phyloP scores from a whole-genome alignment of 2,329 filamentous ascomycete genomes.

The Penicillium sp. region DNA sequence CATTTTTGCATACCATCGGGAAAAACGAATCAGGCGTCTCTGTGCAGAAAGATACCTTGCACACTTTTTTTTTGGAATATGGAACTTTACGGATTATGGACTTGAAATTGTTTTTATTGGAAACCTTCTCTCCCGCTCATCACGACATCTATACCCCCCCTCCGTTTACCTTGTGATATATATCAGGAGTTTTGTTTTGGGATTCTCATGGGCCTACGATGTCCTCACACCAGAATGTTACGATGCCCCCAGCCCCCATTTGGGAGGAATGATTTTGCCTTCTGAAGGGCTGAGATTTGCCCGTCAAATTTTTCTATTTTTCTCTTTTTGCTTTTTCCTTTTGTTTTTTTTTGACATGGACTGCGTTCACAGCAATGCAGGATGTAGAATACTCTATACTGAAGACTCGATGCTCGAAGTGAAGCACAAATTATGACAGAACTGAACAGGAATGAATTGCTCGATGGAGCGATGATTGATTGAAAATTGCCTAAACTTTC shows the following conservation, averaged over 20 bases:
- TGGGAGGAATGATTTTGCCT: background rate
- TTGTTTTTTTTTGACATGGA: background rate
- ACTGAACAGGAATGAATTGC: background rate
- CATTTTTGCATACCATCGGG: conserved; percentile 28
- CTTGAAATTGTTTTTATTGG: background rate
- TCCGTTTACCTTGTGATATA: conserved; percentile 11
- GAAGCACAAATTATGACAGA: background rate
- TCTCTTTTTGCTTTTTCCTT: background rate
- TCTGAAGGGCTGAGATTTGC: conserved; percentile 2
- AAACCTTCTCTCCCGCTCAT: conserved; percentile 7
- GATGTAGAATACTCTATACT: conserved; percentile 20
- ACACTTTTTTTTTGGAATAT: conserved; percentile 5
- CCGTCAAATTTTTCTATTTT: background rate
- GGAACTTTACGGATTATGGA: conserved; percentile 9
- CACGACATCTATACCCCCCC: conserved; percentile 8
- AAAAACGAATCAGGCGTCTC: conserved; percentile 8
- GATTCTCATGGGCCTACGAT: conserved; percentile 12
- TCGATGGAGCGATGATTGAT: background rate
- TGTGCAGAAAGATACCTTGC: conserved; percentile 18
- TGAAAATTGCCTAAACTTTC: background rate
- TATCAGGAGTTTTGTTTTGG: conserved; percentile 18
- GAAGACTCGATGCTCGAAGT: conserved; percentile 1
- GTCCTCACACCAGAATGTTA: conserved; percentile 21
- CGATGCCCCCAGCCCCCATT: background rate
- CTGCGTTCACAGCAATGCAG: conserved; percentile 2